Evolutionary conservation across 805 yeast genomes (phyloP), one percentile per base, ranked within the genome.

Genomic region (Ogataea minuta): DNA sequence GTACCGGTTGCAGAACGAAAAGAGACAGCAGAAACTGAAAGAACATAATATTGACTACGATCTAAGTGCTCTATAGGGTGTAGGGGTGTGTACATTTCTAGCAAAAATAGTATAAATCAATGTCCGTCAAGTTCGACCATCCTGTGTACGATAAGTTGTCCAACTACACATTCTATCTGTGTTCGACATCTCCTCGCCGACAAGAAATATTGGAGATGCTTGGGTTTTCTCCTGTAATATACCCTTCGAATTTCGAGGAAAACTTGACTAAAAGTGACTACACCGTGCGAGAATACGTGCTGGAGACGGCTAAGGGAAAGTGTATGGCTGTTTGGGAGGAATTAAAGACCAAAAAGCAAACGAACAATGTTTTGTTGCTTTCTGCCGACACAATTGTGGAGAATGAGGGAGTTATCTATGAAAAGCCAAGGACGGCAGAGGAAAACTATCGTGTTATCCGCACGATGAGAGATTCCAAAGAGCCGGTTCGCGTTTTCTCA

Each of bases 121-220:
- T 46, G 46, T 25, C 45, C 3, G 12, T 34, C 23, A 31, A 54
- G 10, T 52, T 64, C 31, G 40, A 53, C 2, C 64, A 64, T 43
- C 63, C 70, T 9, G 49, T 68, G 4, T 62, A 57, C 43, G 45
- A 54, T 1, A 52, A 49, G 28, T 30, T 63, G 7, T 9, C 36
- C 4, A 31, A 41, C 28, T 54, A 52, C 34, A 33, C 46, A 4
- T 64, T 90, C 17, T 66, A 87, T 4, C 69, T 91, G 6, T 96
- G 95, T 0, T 87, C 96, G 2, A 74, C 84, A 1, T 90, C 97
- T 0, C 91, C 95, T 2, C 70, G 96, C 44, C 66, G 99, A 41
- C 62, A 67, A 38, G 86, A 85, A 40, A 82, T 93, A n/a, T 53
- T 93, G 20, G 54, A 60, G 4, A 77, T 82, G 49, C 59, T 84